Percentiles rank a stretch among this genome's conserved stretches.
Conservation (phyloP, 768 basidiomycete genomes). For the Trametes villosa region DNA sequence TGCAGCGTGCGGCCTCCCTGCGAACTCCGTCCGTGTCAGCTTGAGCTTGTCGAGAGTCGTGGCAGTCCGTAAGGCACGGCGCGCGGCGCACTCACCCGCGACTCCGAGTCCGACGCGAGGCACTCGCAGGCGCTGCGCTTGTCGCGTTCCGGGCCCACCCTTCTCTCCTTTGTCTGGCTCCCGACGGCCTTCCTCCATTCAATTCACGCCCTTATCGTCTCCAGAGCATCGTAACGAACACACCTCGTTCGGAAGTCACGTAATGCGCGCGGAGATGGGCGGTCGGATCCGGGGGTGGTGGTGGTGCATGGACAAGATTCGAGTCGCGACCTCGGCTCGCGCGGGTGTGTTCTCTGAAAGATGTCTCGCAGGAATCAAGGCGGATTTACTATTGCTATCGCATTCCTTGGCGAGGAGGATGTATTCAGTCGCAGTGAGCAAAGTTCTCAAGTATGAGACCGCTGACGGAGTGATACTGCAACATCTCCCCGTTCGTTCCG, state of each 20-base stretch:
- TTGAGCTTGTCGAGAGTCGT: not conserved
- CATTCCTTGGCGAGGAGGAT: too few relatives aligned
- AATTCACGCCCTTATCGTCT: not conserved
- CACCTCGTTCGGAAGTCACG: not conserved
- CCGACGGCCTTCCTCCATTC: slow-evolving; percentile 7
- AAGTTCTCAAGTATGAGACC: too few relatives aligned
- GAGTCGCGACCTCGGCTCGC: not conserved
- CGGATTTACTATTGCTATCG: too few relatives aligned
- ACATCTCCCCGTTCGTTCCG: too few relatives aligned
- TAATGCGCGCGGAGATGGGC: not conserved
- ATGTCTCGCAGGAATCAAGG: too few relatives aligned
- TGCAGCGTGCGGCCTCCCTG: too few relatives aligned
- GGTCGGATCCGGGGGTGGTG: slow-evolving; percentile 1
- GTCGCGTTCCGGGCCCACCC: not conserved
- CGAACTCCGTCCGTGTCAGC: too few relatives aligned
- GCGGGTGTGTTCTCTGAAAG: too few relatives aligned
- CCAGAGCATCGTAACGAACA: too few relatives aligned
- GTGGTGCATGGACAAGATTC: slow-evolving; percentile 3
- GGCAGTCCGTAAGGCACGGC: not conserved
- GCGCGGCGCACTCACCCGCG: not conserved
- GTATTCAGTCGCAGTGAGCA: too few relatives aligned
- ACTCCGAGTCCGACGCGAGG: not conserved
- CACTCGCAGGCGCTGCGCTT: not conserved
- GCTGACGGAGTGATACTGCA: too few relatives aligned
- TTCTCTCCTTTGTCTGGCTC: not conserved